These are phyloP conservation scores for Marvania coccoides DNA, from an alignment of 139 green algal species.

Conservation along the genomic window DNA sequence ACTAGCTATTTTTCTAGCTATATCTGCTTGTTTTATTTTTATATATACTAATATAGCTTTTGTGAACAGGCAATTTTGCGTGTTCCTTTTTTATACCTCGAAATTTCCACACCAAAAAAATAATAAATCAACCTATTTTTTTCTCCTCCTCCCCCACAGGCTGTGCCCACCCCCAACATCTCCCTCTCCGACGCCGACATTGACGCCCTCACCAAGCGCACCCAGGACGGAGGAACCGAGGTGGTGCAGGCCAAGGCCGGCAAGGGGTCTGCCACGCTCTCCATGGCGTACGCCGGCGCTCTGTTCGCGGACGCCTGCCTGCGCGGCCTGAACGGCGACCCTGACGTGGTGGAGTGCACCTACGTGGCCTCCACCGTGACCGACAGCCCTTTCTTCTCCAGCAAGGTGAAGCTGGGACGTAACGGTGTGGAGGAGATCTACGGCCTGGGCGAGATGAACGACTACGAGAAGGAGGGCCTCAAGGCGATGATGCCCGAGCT, in stretches of 20 bases:
- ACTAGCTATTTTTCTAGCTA: too few relatives aligned
- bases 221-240: conserved; percentile 98
- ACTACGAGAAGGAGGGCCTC: conserved; percentile 83
- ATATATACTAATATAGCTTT: neutral
- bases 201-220: conserved; percentile 92
- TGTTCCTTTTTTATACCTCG: neutral
- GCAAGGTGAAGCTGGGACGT: conserved; percentile 79
- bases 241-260: conserved; percentile 92
- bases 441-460: conserved; percentile 68
- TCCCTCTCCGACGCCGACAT: conserved; percentile 66
- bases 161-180: conserved; percentile 41
- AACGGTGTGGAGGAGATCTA: conserved; percentile 76
- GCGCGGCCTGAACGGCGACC: conserved; percentile 83
- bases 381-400: conserved; percentile 87
- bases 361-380: conserved; percentile 83
- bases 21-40: neutral
- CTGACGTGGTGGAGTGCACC: conserved; percentile 64
- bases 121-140: neutral
- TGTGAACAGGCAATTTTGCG: neutral
- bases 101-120: too few relatives aligned
- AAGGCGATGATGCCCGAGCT: conserved; percentile 77
- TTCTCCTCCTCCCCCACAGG: neutral
- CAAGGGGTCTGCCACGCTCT: conserved; percentile 83
- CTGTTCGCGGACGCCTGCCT: conserved; percentile 91
- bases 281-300: conserved; percentile 96